Evolutionary conservation across 331 rosid genomes (phyloP).

Genomic region (Acacia concinna): DNA sequence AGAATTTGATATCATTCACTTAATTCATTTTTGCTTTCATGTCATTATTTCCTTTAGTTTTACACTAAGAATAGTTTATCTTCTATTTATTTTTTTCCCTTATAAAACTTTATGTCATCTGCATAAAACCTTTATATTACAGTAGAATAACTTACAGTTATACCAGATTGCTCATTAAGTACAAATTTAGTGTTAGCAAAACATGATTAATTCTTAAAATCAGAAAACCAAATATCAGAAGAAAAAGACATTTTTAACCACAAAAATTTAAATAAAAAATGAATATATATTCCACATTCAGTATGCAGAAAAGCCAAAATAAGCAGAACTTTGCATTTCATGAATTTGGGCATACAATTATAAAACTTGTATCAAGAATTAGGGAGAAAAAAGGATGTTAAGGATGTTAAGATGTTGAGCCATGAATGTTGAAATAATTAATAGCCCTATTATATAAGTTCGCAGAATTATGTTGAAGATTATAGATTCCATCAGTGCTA

Average conservation of each 20-base stretch:
- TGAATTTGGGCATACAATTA: neutral
- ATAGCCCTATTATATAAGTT: neutral
- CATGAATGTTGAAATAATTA: neutral
- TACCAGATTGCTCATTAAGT: neutral
- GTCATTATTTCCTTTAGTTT: too few species aligned
- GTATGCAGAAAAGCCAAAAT: neutral
- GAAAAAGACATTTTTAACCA: neutral
- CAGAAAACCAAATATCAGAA: neutral
- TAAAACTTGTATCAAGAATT: neutral
- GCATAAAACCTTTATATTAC: too few species aligned
- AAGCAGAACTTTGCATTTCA: neutral
- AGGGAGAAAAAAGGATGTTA: neutral
- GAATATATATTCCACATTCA: neutral
- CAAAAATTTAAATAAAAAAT: neutral
- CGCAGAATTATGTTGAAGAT: neutral
- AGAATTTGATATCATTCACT: neutral
- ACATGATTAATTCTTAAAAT: neutral
- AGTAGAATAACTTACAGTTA: too few species aligned
- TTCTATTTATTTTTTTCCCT: neutral
- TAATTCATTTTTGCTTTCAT: too few species aligned
- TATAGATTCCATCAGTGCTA: conserved; percentile 18
- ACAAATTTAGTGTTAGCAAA: neutral
- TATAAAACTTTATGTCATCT: too few species aligned
- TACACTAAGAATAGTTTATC: neutral
- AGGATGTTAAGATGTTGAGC: neutral